Base-by-base conservation (phyloP, 768 basidiomycete genomes). In the Podaxis rugospora region DNA sequence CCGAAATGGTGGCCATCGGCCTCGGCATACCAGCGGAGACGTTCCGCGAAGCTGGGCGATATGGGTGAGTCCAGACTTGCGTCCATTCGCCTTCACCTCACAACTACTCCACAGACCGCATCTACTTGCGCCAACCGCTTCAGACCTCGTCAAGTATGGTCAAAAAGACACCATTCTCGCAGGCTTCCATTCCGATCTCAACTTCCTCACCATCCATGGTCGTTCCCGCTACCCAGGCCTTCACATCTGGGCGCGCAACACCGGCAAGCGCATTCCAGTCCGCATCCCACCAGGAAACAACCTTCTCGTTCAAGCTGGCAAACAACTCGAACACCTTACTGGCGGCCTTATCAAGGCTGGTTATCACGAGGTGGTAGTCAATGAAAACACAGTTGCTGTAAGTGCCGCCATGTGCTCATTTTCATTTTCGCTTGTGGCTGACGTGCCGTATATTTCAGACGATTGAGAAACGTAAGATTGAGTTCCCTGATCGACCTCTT, bases 191-290 rank as follows among this genome's bases (percentile, higher is more conserved):
- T 88, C 90, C 0, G 95, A 98, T 70, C 84, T 98, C 59, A 97
- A 97, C 69, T 95, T 94, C 68, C 77, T 97, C 64, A 93, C 91
- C n/a, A 93, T 93, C 46, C 89, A 93, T 63, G 93, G 92, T 46
- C 88, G 90, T 32, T 92, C 88, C 5, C 82, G 90, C 62, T 94
- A 89, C 72, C 92, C 93, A 0, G 93, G 92, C 27, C 80, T 97
- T 23, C 84, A 97, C 71, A 91, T 98, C 55, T 97, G 95, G 95
- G 95, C 93, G 13, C 83, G 95, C 39, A 97, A 98, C 68, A 88
- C 89, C 0, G 95, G 95, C 32, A 93, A 91, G 70, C 87, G 92
- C 13, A 92, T 98, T 62, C 79, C 88, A 1, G 95, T 97, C 49
- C 86, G 82, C 68, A 93, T 98, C 53, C 95, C 95, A 0, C 78